A percentile compares a stretch with the other conserved stretches of the same genome.
These are phyloP conservation scores for Podosphaera fusca DNA, from an alignment of 2,329 filamentous ascomycete species.

Conservation along the genomic window DNA sequence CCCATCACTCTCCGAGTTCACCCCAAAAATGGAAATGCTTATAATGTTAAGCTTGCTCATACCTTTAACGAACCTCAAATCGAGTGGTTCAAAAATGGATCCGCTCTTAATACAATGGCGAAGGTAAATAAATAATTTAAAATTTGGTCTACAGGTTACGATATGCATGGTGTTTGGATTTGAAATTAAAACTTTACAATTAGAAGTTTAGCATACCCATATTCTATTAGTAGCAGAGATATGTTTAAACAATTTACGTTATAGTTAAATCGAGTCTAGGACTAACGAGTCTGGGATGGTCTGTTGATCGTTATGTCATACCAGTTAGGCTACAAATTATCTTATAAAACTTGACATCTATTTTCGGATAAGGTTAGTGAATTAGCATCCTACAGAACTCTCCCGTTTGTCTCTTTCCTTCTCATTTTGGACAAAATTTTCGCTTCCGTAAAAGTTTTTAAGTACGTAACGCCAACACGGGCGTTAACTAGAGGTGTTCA, in stretches of 20 bases:
- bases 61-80: slow-evolving; percentile 98
- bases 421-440: too few species aligned
- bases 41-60: slow-evolving; percentile 68
- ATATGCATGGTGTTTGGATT: neutral
- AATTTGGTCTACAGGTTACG: neutral
- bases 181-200: neutral
- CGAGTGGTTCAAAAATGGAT: slow-evolving; percentile 98
- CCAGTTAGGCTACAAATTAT: too few species aligned
- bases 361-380: too few species aligned
- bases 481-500: too few species aligned
- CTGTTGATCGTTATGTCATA: neutral
- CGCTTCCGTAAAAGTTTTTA: too few species aligned
- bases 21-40: slow-evolving; percentile 63
- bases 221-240: neutral
- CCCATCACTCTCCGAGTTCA: slow-evolving; percentile 80
- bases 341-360: too few species aligned
- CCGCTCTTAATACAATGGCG: slow-evolving; percentile 95
- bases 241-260: neutral
- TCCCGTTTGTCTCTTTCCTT: too few species aligned
- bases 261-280: neutral
- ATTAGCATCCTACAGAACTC: too few species aligned
- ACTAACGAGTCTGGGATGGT: neutral
- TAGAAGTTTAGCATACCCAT: neutral
- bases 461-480: too few species aligned
- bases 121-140: neutral